These are phyloP conservation scores for Candida khao-thaluensis DNA, from an alignment of 805 yeast species.

Conservation along the genomic window DNA sequence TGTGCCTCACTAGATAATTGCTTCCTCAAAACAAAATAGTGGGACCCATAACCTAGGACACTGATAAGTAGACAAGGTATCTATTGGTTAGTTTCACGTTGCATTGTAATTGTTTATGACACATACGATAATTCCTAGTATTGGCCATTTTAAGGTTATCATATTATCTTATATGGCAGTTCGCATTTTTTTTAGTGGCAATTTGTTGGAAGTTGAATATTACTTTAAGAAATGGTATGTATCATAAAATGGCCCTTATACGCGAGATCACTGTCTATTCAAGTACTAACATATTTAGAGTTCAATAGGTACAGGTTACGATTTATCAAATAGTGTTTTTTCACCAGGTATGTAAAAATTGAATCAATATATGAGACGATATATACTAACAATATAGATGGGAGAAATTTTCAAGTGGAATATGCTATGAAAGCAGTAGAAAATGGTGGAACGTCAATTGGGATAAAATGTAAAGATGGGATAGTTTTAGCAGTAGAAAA, in stretches of 20 bases:
- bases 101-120: background rate
- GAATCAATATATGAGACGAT: conserved; percentile 2
- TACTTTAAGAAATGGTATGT: conserved; percentile 8
- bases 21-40: conserved; percentile 51
- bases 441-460: conserved; percentile 93
- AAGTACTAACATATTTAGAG: conserved; percentile 10
- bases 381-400: conserved; percentile 56
- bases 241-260: no score
- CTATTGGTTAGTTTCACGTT: conserved; percentile 28
- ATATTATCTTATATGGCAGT: conserved; percentile 1
- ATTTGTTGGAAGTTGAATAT: conserved; percentile 3
- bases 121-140: conserved; percentile 46
- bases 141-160: conserved; percentile 43
- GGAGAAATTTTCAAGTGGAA: conserved; percentile 95
- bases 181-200: conserved; percentile 10
- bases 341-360: conserved; percentile 49
- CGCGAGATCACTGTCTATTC: no score
- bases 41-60: conserved; percentile 61
- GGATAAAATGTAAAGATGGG: conserved; percentile 89
- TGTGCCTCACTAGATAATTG: conserved; percentile 42
- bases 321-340: conserved; percentile 93
- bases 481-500: conserved; percentile 98
- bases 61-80: conserved; percentile 66
- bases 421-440: conserved; percentile 98
- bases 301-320: conserved; percentile 99